Conservation (phyloP, 495 filamentous ascomycete genomes). For the Trichoderma gamsii region DNA sequence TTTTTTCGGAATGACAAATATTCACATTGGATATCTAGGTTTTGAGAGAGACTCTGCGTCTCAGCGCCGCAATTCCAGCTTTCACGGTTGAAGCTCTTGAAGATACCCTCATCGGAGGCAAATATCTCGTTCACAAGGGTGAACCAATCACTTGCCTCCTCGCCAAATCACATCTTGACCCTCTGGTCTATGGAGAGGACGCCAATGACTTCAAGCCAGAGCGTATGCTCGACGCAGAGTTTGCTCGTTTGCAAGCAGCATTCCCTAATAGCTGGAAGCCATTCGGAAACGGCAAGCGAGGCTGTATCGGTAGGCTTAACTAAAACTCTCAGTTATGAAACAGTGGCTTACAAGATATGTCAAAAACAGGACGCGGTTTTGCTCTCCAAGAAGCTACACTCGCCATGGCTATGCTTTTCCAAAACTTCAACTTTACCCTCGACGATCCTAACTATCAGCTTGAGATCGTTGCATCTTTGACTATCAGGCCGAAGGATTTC, state of each 20-base stretch:
- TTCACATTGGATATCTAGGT: slow-evolving; percentile 18
- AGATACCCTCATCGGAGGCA: slow-evolving; percentile 49
- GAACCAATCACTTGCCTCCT: slow-evolving; percentile 47
- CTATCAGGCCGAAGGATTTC: slow-evolving; percentile 63
- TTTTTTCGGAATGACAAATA: neutral
- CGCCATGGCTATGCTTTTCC: slow-evolving; percentile 43
- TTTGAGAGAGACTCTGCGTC: slow-evolving; percentile 60
- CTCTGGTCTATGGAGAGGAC: slow-evolving; percentile 42
- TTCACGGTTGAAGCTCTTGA: slow-evolving; percentile 41
- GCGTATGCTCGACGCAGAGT: slow-evolving; percentile 51
- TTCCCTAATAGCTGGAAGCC: slow-evolving; percentile 41
- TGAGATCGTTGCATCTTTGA: slow-evolving; percentile 54
- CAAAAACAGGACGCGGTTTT: slow-evolving; percentile 29
- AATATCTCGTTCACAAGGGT: slow-evolving; percentile 53
- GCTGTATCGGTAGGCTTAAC: slow-evolving; percentile 44
- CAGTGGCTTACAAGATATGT: no score
- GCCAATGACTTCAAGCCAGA: slow-evolving; percentile 48
- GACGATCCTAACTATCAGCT: slow-evolving; percentile 53
- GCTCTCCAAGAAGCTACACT: slow-evolving; percentile 52
- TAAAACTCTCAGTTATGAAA: no score
- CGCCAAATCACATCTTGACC: slow-evolving; percentile 34
- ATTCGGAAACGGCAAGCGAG: slow-evolving; percentile 44
- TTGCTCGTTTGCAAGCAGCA: slow-evolving; percentile 43
- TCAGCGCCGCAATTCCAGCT: slow-evolving; percentile 54
- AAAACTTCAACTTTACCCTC: slow-evolving; percentile 49